Percentiles rank a stretch among this genome's conserved stretches.
phyloP scores from a whole-genome alignment of 2,329 filamentous ascomycete species.

The Drechslerella dactyloides region DNA sequence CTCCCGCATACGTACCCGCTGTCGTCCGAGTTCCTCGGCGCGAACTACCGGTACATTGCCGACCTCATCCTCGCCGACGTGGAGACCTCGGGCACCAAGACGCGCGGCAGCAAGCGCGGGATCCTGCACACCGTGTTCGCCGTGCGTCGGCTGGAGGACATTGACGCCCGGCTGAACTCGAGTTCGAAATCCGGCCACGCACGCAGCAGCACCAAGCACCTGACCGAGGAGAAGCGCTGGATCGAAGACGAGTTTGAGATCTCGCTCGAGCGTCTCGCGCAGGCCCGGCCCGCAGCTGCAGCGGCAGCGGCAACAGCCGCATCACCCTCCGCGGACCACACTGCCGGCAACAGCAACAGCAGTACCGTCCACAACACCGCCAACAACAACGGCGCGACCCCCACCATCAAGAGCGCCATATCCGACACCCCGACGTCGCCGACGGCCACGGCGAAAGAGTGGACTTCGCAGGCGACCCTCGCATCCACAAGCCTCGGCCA shows the following conservation, averaged over 20 bases:
- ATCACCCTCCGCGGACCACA: not conserved
- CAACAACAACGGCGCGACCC: slow-evolving; percentile 10
- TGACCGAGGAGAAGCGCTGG: slow-evolving; percentile 43
- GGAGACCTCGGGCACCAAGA: slow-evolving; percentile 37
- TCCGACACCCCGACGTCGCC: slow-evolving; percentile 39
- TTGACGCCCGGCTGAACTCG: slow-evolving; percentile 17
- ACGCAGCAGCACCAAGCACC: slow-evolving; percentile 38
- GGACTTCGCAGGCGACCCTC: slow-evolving; percentile 49
- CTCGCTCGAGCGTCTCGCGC: slow-evolving; percentile 38
- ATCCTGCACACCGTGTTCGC: slow-evolving; percentile 49
- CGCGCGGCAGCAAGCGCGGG: slow-evolving; percentile 32
- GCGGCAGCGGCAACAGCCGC: not conserved
- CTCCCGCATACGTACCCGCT: slow-evolving; percentile 46
- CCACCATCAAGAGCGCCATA: slow-evolving; percentile 20
- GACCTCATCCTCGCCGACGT: slow-evolving; percentile 44
- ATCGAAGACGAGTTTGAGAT: slow-evolving; percentile 45
- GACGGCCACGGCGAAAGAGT: slow-evolving; percentile 44
- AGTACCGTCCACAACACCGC: not conserved
- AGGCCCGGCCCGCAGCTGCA: slow-evolving; percentile 20
- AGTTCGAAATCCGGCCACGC: slow-evolving; percentile 3
- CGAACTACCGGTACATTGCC: slow-evolving; percentile 47
- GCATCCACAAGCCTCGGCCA: slow-evolving; percentile 36
- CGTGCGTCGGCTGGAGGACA: slow-evolving; percentile 37
- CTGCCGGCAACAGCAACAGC: not conserved
- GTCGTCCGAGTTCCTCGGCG: slow-evolving; percentile 47